Evolutionary conservation across 371 early-diverging fungal genomes (phyloP).

Genomic region (Apophysomyces ossiformis): DNA sequence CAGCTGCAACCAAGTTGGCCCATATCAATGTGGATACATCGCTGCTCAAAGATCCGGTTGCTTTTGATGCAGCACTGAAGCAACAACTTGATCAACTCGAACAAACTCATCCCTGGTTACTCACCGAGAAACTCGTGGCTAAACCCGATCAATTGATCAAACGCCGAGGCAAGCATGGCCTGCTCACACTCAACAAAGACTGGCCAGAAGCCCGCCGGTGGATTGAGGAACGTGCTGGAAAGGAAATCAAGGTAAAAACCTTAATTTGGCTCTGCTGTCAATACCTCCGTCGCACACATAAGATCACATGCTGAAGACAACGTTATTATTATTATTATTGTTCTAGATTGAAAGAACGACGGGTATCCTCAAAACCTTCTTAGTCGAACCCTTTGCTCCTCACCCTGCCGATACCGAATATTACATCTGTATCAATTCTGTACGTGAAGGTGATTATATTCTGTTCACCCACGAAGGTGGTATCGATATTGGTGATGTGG

Average conservation of each 20-base stretch:
- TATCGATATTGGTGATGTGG: constrained; percentile 98
- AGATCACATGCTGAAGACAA: constrained; percentile 8
- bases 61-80: constrained; percentile 64
- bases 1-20: constrained; percentile 79
- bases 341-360: constrained; percentile 80
- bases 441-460: constrained; percentile 94
- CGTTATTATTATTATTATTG: constrained; percentile 7
- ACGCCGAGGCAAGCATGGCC: constrained; percentile 94
- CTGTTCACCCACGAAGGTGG: constrained; percentile 98
- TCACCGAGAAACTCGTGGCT: constrained; percentile 84
- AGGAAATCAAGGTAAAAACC: constrained; percentile 73
- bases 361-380: constrained; percentile 91
- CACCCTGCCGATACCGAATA: constrained; percentile 92
- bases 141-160: constrained; percentile 98
- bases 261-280: not conserved
- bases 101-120: constrained; percentile 84
- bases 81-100: constrained; percentile 73
- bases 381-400: constrained; percentile 96
- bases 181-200: constrained; percentile 87
- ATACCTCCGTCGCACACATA: constrained; percentile 3
- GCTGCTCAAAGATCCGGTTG: constrained; percentile 43
- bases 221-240: constrained; percentile 89
- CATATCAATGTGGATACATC: constrained; percentile 77
- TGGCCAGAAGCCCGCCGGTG: constrained; percentile 88
- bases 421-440: constrained; percentile 96